Percentiles rank a stretch among this genome's conserved stretches.
Conservation (phyloP, 768 basidiomycete genomes). For the Cubamyces lactineus region DNA sequence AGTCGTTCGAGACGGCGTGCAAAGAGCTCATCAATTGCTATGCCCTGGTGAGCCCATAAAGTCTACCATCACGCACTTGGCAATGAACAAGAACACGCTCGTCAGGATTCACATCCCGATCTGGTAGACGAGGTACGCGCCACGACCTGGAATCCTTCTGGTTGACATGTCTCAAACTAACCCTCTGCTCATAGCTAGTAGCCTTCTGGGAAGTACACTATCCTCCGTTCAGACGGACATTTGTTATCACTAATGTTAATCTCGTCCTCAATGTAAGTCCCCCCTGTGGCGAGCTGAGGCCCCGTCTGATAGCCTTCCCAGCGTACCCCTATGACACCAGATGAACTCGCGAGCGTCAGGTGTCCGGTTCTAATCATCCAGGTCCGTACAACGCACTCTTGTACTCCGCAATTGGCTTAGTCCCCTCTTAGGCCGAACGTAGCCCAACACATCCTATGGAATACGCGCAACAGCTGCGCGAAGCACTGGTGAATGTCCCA, state of each 20-base stretch:
- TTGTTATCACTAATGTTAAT: slow-evolving; percentile 56
- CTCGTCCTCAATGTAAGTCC: slow-evolving; percentile 61
- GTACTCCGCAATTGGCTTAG: neutral
- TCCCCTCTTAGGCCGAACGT: slow-evolving; percentile 56
- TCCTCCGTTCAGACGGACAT: slow-evolving; percentile 57
- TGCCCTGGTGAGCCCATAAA: slow-evolving; percentile 50
- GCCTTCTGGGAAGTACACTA: slow-evolving; percentile 61
- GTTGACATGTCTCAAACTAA: neutral
- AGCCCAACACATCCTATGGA: slow-evolving; percentile 56
- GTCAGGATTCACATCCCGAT: slow-evolving; percentile 56
- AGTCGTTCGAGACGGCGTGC: slow-evolving; percentile 66
- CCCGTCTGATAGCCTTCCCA: slow-evolving; percentile 31
- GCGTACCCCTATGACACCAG: slow-evolving; percentile 56
- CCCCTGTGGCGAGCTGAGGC: neutral
- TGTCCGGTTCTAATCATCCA: slow-evolving; percentile 73
- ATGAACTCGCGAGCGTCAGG: slow-evolving; percentile 53
- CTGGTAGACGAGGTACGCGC: slow-evolving; percentile 64
- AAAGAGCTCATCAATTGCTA: slow-evolving; percentile 60
- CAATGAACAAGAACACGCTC: neutral
- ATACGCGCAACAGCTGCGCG: slow-evolving; percentile 57
- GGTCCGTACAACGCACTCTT: slow-evolving; percentile 40
- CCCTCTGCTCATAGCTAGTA: slow-evolving; percentile 52
- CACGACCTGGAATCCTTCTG: neutral
- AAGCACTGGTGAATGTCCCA: slow-evolving; percentile 52
- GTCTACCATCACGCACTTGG: neutral